A percentile compares a stretch with the other conserved stretches of the same genome.
Evolutionary conservation across 805 yeast genomes (phyloP).

Genomic region (Metschnikowia colocasiae): DNA sequence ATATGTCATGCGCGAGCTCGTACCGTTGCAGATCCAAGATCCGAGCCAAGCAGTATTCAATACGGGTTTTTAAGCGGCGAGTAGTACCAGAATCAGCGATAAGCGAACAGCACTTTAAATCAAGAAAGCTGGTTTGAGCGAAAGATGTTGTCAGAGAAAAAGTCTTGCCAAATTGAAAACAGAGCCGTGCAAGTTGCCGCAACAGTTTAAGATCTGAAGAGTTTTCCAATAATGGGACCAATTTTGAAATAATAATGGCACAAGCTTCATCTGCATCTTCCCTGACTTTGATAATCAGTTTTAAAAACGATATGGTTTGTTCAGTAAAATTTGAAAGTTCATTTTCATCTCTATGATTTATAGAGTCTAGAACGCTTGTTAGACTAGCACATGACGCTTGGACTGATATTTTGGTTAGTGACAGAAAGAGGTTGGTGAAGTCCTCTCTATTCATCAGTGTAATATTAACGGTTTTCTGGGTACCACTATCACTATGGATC

Average conservation of each 20-base stretch:
- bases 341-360: background rate
- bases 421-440: background rate
- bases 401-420: background rate
- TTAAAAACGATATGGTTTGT: background rate
- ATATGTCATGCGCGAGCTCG: background rate
- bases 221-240: constrained; percentile 1
- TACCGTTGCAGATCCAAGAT: background rate
- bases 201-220: background rate
- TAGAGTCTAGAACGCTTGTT: background rate
- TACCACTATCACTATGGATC: background rate
- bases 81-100: background rate
- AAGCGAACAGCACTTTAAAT: constrained; percentile 1
- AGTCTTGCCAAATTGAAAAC: constrained; percentile 10
- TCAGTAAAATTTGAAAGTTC: background rate
- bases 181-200: constrained; percentile 9
- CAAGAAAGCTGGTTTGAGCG: constrained; percentile 1
- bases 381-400: background rate
- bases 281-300: background rate
- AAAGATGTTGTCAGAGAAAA: constrained; percentile 3
- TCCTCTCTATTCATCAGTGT: background rate
- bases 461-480: background rate
- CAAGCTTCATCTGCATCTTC: background rate
- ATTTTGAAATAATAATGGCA: background rate
- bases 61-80: background rate
- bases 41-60: constrained; percentile 2